These are phyloP conservation scores for Xylaria intraflava DNA, from an alignment of 495 filamentous ascomycete species.

Conservation along the genomic window DNA sequence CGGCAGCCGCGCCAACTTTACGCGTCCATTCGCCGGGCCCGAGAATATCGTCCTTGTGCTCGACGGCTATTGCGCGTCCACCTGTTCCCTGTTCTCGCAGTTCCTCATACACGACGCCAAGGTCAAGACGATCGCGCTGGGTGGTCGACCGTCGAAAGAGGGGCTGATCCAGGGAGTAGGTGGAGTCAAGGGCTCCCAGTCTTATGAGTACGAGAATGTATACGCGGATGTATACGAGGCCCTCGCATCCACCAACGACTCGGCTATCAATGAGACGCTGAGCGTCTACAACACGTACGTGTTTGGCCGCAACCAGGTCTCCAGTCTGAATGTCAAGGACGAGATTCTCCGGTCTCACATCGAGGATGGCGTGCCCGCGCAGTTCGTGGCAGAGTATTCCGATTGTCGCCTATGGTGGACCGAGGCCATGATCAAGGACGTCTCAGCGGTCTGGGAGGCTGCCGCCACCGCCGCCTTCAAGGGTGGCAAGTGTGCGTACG, in stretches of 20 bases:
- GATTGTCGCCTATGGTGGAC: constrained; percentile 53
- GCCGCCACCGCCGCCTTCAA: constrained; percentile 35
- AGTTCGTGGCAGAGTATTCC: constrained; percentile 49
- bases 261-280: constrained; percentile 40
- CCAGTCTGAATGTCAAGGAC: constrained; percentile 36
- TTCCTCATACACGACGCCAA: constrained; percentile 49
- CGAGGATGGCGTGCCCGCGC: constrained; percentile 36
- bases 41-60: constrained; percentile 43
- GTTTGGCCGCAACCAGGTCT: constrained; percentile 19
- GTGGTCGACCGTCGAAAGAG: constrained; percentile 48
- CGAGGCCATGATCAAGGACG: constrained; percentile 40
- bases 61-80: constrained; percentile 60
- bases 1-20: constrained; percentile 31
- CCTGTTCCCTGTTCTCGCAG: constrained; percentile 55
- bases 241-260: constrained; percentile 23
- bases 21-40: constrained; percentile 35
- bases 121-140: constrained; percentile 55
- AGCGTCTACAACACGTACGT: constrained; percentile 42
- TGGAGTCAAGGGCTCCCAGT: constrained; percentile 49
- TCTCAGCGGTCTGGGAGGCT: constrained; percentile 42
- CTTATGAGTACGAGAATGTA: constrained; percentile 17
- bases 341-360: constrained; percentile 31
- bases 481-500: constrained; percentile 28
- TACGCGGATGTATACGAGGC: constrained; percentile 32
- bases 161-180: constrained; percentile 60